Evolutionary conservation across 805 yeast genomes (phyloP).

Genomic region (Lipomyces kockii): DNA sequence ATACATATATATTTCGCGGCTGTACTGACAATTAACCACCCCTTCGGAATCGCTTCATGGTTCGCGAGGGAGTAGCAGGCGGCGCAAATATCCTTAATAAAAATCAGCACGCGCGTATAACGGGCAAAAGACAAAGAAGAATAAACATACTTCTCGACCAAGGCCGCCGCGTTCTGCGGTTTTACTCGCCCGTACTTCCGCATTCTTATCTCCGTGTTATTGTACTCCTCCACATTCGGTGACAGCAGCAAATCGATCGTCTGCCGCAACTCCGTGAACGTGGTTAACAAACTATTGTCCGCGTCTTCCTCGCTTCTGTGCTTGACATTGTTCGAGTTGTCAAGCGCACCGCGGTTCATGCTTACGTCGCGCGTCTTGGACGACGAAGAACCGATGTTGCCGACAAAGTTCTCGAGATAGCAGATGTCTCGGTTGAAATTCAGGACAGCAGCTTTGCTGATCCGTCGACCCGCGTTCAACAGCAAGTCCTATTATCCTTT

Average conservation of each 20-base stretch:
- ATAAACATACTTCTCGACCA: constrained; percentile 55
- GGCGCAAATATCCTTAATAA: neutral
- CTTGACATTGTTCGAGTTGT: constrained; percentile 4
- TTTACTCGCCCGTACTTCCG: constrained; percentile 75
- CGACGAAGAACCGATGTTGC: constrained; percentile 39
- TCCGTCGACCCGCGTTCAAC: constrained; percentile 55
- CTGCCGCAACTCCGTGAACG: constrained; percentile 80
- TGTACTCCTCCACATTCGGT: constrained; percentile 68
- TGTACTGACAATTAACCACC: neutral
- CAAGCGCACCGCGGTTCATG: constrained; percentile 15
- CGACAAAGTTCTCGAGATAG: constrained; percentile 66
- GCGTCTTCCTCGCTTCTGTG: constrained; percentile 28
- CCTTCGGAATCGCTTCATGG: constrained; percentile 1
- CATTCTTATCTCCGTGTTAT: constrained; percentile 58
- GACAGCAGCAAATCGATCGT: constrained; percentile 68
- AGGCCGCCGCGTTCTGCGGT: constrained; percentile 67
- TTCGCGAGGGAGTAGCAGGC: neutral
- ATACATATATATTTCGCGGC: neutral
- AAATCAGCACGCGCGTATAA: neutral
- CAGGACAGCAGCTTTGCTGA: constrained; percentile 62
- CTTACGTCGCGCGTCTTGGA: constrained; percentile 13
- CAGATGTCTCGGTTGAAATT: constrained; percentile 81
- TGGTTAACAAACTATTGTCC: constrained; percentile 58
- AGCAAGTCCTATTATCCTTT: constrained; percentile 49
- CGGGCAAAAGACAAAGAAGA: neutral